A percentile compares a stretch with the other conserved stretches of the same genome.
phyloP scores from a whole-genome alignment of 2,329 filamentous ascomycete species.

The Stachybotrys elegans region DNA sequence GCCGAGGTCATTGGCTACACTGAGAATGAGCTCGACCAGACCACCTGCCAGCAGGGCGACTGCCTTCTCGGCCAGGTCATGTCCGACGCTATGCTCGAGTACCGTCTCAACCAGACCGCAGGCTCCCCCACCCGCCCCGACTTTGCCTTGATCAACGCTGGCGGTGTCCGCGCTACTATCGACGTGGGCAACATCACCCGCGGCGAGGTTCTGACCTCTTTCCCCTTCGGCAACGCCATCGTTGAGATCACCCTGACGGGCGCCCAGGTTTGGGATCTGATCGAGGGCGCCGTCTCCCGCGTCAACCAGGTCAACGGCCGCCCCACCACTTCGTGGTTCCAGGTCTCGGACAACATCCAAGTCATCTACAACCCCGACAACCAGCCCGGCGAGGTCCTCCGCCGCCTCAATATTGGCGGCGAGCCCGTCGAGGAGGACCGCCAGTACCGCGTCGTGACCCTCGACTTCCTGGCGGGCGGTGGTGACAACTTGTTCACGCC shows the following conservation, averaged over 20 bases:
- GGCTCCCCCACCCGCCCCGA: conserved; percentile 32
- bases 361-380: conserved; percentile 52
- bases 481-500: conserved; percentile 57
- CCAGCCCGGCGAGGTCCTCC: conserved; percentile 43
- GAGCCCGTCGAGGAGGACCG: conserved; percentile 37
- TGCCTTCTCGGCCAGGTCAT: conserved; percentile 54
- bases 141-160: conserved; percentile 60
- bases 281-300: conserved; percentile 54
- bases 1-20: conserved; percentile 51
- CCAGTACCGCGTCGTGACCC: conserved; percentile 54
- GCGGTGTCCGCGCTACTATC: conserved; percentile 60
- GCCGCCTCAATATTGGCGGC: conserved; percentile 46
- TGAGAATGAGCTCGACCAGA: conserved; percentile 53
- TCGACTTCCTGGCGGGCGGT: conserved; percentile 58
- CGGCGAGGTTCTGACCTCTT: conserved; percentile 58
- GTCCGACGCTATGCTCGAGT: conserved; percentile 56
- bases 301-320: conserved; percentile 50
- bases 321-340: conserved; percentile 53
- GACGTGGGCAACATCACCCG: conserved; percentile 56
- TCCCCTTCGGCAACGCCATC: conserved; percentile 62
- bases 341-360: conserved; percentile 52
- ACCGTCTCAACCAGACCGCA: conserved; percentile 44
- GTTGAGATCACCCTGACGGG: conserved; percentile 52
- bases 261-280: conserved; percentile 47
- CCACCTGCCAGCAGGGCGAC: conserved; percentile 51